phyloP scores from a whole-genome alignment of 2,329 filamentous ascomycete species.

The Epichloe glyceriae region DNA sequence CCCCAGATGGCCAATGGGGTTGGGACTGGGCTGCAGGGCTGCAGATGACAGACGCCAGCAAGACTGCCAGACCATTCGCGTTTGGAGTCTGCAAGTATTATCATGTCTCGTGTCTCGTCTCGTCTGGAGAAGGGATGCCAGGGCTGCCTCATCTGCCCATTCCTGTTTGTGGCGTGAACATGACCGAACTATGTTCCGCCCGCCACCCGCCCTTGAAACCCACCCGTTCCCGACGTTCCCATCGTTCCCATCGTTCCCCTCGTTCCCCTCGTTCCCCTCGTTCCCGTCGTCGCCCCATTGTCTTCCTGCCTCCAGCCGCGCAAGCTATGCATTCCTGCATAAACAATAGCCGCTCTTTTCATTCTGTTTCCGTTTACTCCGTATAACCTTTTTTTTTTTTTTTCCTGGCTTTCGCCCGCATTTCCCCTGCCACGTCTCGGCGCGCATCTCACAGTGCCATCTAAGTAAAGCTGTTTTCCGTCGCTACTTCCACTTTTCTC shows the following conservation, averaged over 20 bases:
- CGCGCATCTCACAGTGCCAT: neutral
- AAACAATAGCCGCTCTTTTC: constrained; percentile 2
- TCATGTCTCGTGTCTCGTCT: no score
- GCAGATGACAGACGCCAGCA: neutral
- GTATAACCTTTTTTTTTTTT: no score
- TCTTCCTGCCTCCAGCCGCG: neutral
- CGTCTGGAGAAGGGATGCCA: no score
- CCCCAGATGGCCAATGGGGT: neutral
- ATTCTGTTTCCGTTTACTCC: neutral
- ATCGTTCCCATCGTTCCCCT: neutral
- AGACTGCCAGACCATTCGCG: no score
- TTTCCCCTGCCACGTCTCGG: constrained; percentile 2
- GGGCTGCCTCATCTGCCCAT: neutral
- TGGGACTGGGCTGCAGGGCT: neutral
- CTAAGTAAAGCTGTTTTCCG: neutral
- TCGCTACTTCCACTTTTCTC: neutral
- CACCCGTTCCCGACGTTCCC: neutral
- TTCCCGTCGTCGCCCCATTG: neutral
- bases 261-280: neutral
- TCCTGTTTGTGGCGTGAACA: neutral
- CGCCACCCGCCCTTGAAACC: neutral
- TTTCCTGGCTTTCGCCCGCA: neutral
- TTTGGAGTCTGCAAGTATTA: no score
- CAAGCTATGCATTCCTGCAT: constrained; percentile 1
- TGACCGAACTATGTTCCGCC: neutral